Evolutionary conservation across 1,139 yeast species (phyloP).

Genomic region (Yamadazyma diospyri): DNA sequence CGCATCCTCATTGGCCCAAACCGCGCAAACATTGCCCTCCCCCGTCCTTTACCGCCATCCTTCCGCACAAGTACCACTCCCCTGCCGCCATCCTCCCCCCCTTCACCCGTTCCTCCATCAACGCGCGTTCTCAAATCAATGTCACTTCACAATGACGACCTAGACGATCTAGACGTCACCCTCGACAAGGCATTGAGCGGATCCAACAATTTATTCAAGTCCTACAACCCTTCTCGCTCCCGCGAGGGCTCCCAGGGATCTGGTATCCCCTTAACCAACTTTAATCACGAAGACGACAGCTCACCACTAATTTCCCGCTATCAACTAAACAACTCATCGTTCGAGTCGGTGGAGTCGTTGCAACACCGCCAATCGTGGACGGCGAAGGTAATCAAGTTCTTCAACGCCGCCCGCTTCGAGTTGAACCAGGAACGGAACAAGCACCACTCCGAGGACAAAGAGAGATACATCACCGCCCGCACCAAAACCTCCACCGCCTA

Average conservation of each 20-base stretch:
- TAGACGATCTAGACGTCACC: slow-evolving; percentile 43
- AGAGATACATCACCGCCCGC: slow-evolving; percentile 38
- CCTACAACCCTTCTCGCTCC: slow-evolving; percentile 12
- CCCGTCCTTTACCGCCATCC: no score
- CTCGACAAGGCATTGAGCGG: slow-evolving; percentile 41
- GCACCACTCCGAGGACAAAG: slow-evolving; percentile 13
- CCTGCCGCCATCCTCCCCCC: not conserved
- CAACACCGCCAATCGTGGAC: slow-evolving; percentile 9
- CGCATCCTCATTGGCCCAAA: no score
- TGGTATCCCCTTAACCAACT: slow-evolving; percentile 27
- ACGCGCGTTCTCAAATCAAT: not conserved
- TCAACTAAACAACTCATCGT: slow-evolving; percentile 17
- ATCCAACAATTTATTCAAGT: slow-evolving; percentile 28
- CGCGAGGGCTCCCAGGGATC: slow-evolving; percentile 26
- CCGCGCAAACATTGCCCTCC: no score
- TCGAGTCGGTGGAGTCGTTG: slow-evolving; percentile 16
- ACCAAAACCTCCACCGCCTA: slow-evolving; percentile 24
- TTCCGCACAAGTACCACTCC: no score
- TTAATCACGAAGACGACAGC: slow-evolving; percentile 17
- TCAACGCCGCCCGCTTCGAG: slow-evolving; percentile 26
- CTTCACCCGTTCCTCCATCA: not conserved
- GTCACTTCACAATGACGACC: slow-evolving; percentile 9
- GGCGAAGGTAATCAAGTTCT: slow-evolving; percentile 19
- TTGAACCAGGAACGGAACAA: slow-evolving; percentile 22
- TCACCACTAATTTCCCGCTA: slow-evolving; percentile 26